These are phyloP conservation scores for Heracleum sosnowskyi DNA, from an alignment of 129 eudicot genomes.

Conservation along the genomic window DNA sequence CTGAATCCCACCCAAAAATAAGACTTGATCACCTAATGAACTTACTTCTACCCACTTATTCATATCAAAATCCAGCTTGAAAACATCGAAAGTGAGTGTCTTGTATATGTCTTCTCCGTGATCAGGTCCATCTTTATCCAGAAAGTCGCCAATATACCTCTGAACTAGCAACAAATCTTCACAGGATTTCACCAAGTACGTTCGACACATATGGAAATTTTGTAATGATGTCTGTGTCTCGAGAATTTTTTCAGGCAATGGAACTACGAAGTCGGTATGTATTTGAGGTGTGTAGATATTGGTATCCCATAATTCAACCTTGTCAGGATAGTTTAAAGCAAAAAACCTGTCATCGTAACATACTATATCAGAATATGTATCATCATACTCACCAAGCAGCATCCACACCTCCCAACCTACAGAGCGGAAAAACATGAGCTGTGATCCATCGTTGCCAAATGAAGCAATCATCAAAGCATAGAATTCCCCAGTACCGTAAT, in stretches of 20 bases:
- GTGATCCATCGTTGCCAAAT: background rate
- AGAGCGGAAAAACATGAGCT: background rate
- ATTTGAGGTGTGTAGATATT: background rate
- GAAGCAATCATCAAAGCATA: background rate
- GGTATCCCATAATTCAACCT: background rate
- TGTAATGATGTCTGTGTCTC: too few species aligned
- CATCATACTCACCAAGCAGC: background rate
- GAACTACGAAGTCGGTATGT: background rate
- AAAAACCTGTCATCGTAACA: background rate
- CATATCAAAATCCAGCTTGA: background rate
- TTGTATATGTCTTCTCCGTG: background rate
- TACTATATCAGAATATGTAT: background rate
- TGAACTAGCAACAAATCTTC: background rate
- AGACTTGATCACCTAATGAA: background rate
- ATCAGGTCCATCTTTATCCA: background rate
- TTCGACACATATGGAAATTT: too few species aligned
- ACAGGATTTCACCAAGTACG: constrained; percentile 2
- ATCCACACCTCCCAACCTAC: background rate
- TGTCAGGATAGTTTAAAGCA: constrained; percentile 3
- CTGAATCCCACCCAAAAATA: constrained; percentile 1
- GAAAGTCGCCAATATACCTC: background rate
- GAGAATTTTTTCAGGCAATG: too few species aligned
- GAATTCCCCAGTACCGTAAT: background rate
- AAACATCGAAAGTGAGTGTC: background rate
- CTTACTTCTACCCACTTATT: background rate